Evolutionary conservation across 1,139 yeast species (phyloP), one percentile per base, ranked within the genome.

Genomic region (Groenewaldozyma sp.): DNA sequence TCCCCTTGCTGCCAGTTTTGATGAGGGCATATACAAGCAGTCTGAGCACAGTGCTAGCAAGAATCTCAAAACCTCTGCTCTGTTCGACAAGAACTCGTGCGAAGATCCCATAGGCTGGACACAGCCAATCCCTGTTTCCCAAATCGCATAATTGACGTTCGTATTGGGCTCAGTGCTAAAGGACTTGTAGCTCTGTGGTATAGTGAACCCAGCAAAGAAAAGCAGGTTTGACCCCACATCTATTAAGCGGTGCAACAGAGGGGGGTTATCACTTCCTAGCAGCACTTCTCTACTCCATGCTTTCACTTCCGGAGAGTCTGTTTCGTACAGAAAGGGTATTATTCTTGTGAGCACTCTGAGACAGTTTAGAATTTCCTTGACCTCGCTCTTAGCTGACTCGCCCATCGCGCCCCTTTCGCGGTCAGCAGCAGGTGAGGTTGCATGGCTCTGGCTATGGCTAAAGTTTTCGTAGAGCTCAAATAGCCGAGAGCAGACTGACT

Each of bases 121-220:
- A 44, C 71, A 57, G 0, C 87, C 93, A 31, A 84, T 69, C 2
- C 95, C 95, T 0, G 83, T 76, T 51, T 82, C 93, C 94, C 94
- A 83, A 2, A 79, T 54, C 48, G 44, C 14, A 42, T 43, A 9
- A 46, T 47, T 32, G 10, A 29, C 33, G 4, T 18, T 18, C n/a
- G n/a, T 6, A 16, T 29, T 47, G 19, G 41, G 47, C 24, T 32
- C 40, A 10, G 49, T 32, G 11, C 31, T 27, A 17, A n/a, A 27
- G 14, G 17, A n/a, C 19, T 29, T n/a, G 22, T 10, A 19, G 10
- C 26, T 7, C 4, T 58, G 57, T 2, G 71, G 61, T 11, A 76
- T 55, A 0, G 93, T 77, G 53, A 82, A 82, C 0, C 76, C 79
- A 24, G 70, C 66, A 37, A 71, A 68, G 54, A 82, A 82, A 27